Evolutionary conservation across 2,329 filamentous ascomycete genomes (phyloP).

Genomic region (Fusarium bactridioides): DNA sequence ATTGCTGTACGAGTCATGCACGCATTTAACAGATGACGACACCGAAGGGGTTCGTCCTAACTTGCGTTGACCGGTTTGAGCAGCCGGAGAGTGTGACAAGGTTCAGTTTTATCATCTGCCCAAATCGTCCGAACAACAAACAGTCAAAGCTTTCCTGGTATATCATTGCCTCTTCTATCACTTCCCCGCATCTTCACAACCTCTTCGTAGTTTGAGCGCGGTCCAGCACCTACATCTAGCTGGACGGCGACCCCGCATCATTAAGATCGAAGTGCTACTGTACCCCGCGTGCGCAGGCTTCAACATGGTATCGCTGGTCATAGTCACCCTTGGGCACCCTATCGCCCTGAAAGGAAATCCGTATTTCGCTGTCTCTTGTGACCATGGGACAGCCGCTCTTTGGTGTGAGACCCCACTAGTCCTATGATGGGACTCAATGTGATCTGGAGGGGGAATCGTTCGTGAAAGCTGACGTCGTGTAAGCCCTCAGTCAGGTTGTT

Average conservation of each 20-base stretch:
- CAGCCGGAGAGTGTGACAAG: background rate
- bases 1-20: background rate
- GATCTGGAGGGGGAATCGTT: background rate
- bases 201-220: background rate
- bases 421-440: background rate
- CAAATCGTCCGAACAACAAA: background rate
- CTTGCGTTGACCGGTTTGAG: background rate
- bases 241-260: background rate
- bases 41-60: background rate
- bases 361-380: background rate
- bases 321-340: too few species aligned
- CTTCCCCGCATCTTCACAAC: background rate
- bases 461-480: background rate
- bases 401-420: too few species aligned
- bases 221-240: background rate
- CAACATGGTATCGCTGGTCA: background rate
- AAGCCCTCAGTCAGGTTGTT: too few species aligned
- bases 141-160: background rate
- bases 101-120: background rate
- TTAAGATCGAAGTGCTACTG: accelerated
- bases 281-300: background rate
- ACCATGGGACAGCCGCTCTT: background rate
- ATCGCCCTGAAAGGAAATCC: background rate
- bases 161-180: background rate
- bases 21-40: background rate